These are phyloP conservation scores for Tilletia indica DNA, from an alignment of 1,284 basidiomycete species.

Conservation along the genomic window DNA sequence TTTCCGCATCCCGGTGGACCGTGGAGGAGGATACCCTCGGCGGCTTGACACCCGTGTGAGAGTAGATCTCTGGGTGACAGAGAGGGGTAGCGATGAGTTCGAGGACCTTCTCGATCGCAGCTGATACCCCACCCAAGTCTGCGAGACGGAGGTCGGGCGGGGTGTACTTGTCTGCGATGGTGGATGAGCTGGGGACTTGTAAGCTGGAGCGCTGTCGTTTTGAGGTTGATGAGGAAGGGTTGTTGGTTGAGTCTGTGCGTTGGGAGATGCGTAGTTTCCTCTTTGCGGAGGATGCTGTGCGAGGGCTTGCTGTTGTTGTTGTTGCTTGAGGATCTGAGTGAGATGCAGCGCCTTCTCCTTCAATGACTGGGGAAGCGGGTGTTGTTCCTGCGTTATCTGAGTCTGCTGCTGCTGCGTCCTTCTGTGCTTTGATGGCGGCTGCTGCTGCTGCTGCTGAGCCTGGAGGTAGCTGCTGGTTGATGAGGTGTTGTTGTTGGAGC, in stretches of 20 bases:
- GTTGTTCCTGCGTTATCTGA: background rate
- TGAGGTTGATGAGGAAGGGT: constrained; percentile 30
- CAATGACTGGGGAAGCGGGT: too few relatives aligned
- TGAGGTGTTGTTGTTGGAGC: constrained; percentile 19
- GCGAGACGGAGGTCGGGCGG: constrained; percentile 70
- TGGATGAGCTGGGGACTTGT: constrained; percentile 16
- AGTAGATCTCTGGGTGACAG: constrained; percentile 90
- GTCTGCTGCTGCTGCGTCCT: background rate
- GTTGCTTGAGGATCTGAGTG: background rate
- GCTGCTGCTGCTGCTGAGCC: constrained; percentile 17
- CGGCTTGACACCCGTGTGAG: constrained; percentile 86
- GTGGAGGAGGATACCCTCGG: constrained; percentile 91
- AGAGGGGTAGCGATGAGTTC: constrained; percentile 93
- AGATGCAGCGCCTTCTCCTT: too few relatives aligned
- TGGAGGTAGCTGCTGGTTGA: constrained; percentile 21
- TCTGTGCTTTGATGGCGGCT: background rate
- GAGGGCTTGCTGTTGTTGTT: background rate
- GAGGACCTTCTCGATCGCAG: constrained; percentile 85
- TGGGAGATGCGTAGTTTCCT: constrained; percentile 43
- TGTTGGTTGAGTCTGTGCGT: constrained; percentile 2
- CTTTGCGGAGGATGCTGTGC: constrained; percentile 25
- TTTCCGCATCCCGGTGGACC: constrained; percentile 97
- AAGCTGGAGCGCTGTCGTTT: constrained; percentile 28
- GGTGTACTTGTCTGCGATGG: constrained; percentile 40
- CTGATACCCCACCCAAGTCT: constrained; percentile 82